phyloP scores from a whole-genome alignment of 2,329 filamentous ascomycete genomes.

The Cercospora zeina region DNA sequence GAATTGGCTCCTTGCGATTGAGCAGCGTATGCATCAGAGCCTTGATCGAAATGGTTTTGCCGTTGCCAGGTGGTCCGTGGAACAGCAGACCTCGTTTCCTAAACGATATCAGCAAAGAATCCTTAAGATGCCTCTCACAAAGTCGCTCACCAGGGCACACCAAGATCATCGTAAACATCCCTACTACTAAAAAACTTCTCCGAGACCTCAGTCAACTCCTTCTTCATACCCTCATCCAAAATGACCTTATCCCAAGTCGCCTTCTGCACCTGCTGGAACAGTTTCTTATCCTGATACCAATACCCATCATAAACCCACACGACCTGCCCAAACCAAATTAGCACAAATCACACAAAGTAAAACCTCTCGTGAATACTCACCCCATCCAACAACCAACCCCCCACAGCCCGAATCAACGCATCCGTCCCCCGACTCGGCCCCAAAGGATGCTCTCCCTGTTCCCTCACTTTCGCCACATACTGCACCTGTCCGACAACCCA shows the following conservation, averaged over 20 bases:
- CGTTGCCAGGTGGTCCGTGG: slow-evolving; percentile 41
- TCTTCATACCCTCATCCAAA: slow-evolving; percentile 48
- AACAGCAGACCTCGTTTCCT: slow-evolving; percentile 45
- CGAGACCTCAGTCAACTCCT: slow-evolving; percentile 43
- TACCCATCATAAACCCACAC: slow-evolving; percentile 49
- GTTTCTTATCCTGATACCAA: slow-evolving; percentile 44
- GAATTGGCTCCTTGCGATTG: slow-evolving; percentile 41
- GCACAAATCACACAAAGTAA: slow-evolving; percentile 32
- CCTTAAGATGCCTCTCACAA: not conserved
- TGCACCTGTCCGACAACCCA: slow-evolving; percentile 43
- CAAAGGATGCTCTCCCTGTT: slow-evolving; percentile 37
- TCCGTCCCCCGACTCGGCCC: slow-evolving; percentile 43
- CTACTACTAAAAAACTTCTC: slow-evolving; percentile 46
- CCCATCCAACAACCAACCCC: slow-evolving; percentile 25
- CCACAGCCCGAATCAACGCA: slow-evolving; percentile 43
- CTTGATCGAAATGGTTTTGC: slow-evolving; percentile 51
- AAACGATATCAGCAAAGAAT: not conserved
- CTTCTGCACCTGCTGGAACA: slow-evolving; percentile 47
- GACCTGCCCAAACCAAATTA: slow-evolving; percentile 31
- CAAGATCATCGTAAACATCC: slow-evolving; percentile 46
- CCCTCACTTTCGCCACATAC: slow-evolving; percentile 46
- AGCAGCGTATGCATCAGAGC: slow-evolving; percentile 45
- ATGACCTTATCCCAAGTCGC: slow-evolving; percentile 52
- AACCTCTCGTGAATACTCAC: not conserved
- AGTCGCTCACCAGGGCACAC: slow-evolving; percentile 45